These are phyloP conservation scores for Cyberlindnera saturnus DNA, from an alignment of 805 yeast species.

Conservation along the genomic window DNA sequence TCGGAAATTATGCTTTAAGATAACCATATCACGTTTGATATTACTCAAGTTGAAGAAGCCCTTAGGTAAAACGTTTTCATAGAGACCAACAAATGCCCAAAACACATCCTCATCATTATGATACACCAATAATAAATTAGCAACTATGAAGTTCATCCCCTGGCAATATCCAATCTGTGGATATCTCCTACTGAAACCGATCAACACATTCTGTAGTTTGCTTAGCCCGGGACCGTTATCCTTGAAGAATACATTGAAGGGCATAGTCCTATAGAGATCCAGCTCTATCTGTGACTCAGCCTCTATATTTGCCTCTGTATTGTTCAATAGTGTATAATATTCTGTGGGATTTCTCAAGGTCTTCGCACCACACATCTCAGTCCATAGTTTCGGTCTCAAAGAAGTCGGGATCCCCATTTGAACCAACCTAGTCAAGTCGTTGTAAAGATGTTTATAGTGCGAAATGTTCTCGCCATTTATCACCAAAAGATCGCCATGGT, in stretches of 20 bases:
- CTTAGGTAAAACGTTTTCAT: conserved; percentile 42
- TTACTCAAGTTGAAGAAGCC: conserved; percentile 32
- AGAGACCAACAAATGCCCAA: conserved; percentile 44
- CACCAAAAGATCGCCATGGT: conserved; percentile 31
- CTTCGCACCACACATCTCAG: conserved; percentile 47
- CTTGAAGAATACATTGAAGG: conserved; percentile 46
- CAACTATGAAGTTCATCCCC: conserved; percentile 58
- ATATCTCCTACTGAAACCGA: conserved; percentile 42
- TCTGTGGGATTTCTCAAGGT: conserved; percentile 40
- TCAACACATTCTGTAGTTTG: conserved; percentile 39
- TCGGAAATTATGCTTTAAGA: conserved; percentile 31
- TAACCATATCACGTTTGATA: conserved; percentile 36
- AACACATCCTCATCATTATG: conserved; percentile 46
- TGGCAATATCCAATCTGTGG: conserved; percentile 51
- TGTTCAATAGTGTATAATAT: conserved; percentile 29
- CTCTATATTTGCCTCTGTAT: conserved; percentile 20
- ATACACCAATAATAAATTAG: conserved; percentile 39
- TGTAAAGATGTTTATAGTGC: conserved; percentile 18
- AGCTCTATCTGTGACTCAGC: conserved; percentile 44
- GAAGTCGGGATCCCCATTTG: conserved; percentile 43
- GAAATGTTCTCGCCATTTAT: conserved; percentile 33
- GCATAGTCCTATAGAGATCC: conserved; percentile 51
- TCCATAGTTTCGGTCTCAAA: conserved; percentile 44
- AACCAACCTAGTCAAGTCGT: conserved; percentile 31
- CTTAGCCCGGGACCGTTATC: conserved; percentile 49